These are phyloP conservation scores for Aspergillus sp. DNA, from an alignment of 2,329 filamentous ascomycete species.

Conservation along the genomic window DNA sequence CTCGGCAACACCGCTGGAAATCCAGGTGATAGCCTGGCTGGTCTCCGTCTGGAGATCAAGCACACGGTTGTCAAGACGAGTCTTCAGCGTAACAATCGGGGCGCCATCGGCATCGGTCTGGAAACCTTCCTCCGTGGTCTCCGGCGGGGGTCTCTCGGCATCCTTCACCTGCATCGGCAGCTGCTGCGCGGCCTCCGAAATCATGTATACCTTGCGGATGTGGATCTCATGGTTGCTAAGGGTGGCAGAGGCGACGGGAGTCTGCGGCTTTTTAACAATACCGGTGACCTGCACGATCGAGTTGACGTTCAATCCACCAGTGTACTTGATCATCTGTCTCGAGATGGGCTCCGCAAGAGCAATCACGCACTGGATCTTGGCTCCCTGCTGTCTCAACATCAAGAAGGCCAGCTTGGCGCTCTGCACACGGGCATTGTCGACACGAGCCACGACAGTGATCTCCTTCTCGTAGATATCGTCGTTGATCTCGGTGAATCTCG, in stretches of 20 bases:
- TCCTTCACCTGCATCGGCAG: constrained; percentile 61
- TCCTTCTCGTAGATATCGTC: constrained; percentile 67
- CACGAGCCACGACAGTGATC: constrained; percentile 73
- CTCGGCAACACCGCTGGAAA: constrained; percentile 64
- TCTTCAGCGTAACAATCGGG: constrained; percentile 77
- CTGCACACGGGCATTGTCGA: constrained; percentile 86
- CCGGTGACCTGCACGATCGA: constrained; percentile 81
- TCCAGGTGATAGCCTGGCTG: constrained; percentile 81
- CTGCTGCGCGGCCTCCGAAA: constrained; percentile 62
- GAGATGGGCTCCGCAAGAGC: constrained; percentile 64
- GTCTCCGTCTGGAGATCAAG: constrained; percentile 90
- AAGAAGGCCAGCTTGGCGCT: constrained; percentile 89
- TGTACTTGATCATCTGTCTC: constrained; percentile 94
- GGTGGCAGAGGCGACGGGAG: constrained; percentile 83
- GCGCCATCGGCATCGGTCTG: constrained; percentile 52
- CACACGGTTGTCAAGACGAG: constrained; percentile 84
- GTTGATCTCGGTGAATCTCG: constrained; percentile 53
- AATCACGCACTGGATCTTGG: constrained; percentile 79
- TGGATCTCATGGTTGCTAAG: constrained; percentile 83
- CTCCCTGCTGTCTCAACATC: constrained; percentile 75
- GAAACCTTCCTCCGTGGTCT: constrained; percentile 44
- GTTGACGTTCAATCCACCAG: constrained; percentile 71
- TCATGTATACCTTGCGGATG: constrained; percentile 77
- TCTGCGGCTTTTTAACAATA: constrained; percentile 74
- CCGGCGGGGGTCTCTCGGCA: constrained; percentile 48